Conservation (phyloP, 495 filamentous ascomycete genomes). For the Rhypophila decipiens region DNA sequence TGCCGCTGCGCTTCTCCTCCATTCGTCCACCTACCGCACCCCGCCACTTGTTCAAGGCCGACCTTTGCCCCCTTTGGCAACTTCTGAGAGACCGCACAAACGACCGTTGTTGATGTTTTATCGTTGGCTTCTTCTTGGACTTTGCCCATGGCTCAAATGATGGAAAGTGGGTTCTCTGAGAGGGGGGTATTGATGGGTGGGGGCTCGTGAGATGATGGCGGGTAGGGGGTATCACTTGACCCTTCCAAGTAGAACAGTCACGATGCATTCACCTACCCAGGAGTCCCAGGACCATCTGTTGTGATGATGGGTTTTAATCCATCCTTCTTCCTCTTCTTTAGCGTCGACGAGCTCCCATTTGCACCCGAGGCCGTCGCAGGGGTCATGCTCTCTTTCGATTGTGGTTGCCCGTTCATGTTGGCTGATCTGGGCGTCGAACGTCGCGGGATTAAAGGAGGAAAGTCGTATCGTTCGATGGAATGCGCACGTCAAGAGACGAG, state of each 20-base stretch:
- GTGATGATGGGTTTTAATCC: slow-evolving; percentile 89
- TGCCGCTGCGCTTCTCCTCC: slow-evolving; percentile 15
- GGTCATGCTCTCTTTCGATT: slow-evolving; percentile 19
- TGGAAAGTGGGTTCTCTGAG: not conserved
- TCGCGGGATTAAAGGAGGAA: not conserved
- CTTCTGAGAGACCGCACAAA: not conserved
- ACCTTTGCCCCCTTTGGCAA: not conserved
- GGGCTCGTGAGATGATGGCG: too few species aligned
- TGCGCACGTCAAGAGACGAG: not conserved
- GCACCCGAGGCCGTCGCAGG: slow-evolving; percentile 17
- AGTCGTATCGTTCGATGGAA: slow-evolving; percentile 1
- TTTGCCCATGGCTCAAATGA: too few species aligned
- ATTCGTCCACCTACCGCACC: slow-evolving; percentile 19
- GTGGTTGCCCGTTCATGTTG: slow-evolving; percentile 30
- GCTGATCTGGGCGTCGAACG: not conserved
- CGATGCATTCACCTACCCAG: slow-evolving; percentile 32
- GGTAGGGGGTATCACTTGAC: too few species aligned
- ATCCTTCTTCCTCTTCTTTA: slow-evolving; percentile 80
- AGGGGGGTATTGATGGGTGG: too few species aligned
- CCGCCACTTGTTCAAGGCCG: slow-evolving; percentile 22
- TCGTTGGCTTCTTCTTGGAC: too few species aligned
- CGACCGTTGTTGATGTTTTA: too few species aligned
- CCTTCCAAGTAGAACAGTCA: too few species aligned
- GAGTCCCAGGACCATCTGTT: slow-evolving; percentile 55
- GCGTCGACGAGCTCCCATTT: slow-evolving; percentile 26